These are phyloP conservation scores for Penicillium sp. DNA, from an alignment of 2,329 filamentous ascomycete species.

Conservation along the genomic window DNA sequence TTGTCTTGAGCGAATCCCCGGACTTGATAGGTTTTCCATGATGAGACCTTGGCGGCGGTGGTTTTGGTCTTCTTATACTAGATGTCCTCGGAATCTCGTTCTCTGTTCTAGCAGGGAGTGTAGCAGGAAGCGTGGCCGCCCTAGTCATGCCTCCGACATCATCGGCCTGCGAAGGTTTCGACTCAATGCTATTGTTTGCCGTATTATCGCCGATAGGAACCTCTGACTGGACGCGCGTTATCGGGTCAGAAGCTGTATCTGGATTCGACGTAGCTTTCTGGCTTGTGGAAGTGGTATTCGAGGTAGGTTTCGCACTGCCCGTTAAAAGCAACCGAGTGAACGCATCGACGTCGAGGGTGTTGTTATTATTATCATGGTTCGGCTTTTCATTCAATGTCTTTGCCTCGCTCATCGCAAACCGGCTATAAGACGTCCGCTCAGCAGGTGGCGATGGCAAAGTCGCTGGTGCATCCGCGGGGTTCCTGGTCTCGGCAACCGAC, in stretches of 20 bases:
- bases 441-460: constrained; percentile 20
- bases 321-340: constrained; percentile 75
- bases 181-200: not conserved
- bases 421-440: constrained; percentile 11
- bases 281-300: not conserved
- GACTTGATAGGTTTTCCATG: constrained; percentile 70
- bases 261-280: not conserved
- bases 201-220: not conserved
- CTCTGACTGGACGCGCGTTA: not conserved
- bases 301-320: constrained; percentile 52
- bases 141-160: not conserved
- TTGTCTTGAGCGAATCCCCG: constrained; percentile 23
- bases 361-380: constrained; percentile 16
- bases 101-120: too few species aligned
- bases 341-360: constrained; percentile 68
- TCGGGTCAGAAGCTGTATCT: constrained; percentile 5
- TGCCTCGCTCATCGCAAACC: not conserved
- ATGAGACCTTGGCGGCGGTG: constrained; percentile 70
- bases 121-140: constrained; percentile 50
- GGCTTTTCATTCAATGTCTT: not conserved
- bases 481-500: constrained; percentile 4
- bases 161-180: not conserved
- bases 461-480: constrained; percentile 8
- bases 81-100: constrained; percentile 27
- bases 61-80: constrained; percentile 55